Base-by-base conservation (phyloP, 1,139 yeast genomes). In the Lodderomyces metapsilosis region DNA sequence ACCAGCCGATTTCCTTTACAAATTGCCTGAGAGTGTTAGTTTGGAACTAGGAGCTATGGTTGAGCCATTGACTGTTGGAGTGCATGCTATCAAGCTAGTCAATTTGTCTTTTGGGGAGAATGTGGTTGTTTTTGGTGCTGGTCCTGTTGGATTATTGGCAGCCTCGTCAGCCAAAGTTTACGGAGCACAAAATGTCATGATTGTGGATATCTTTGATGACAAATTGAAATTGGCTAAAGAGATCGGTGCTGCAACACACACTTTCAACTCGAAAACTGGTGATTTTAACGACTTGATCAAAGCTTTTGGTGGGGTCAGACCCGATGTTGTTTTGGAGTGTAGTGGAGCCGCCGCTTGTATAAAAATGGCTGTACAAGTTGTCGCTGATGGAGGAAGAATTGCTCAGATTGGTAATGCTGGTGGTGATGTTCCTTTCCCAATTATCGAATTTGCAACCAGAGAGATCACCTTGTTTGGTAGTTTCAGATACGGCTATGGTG, bases 31-130 rank as follows among this genome's bases (percentile, higher is more conserved):
- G 28, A 74, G 78, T 52, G 87, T 88, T 24, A 71, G 86, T 4
- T 77, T 83, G 49, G 96, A 88, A 60, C 83, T 86, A 64, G 96
- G 96, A 47, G 96, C 96, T 1, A 64, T 88, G 59, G 86, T 85
- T 31, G 97, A 89, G 66, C 97, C 97, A 30, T 68, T 88, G 53
- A 74, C 88, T 21, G 96, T 89, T 36, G 96, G 88, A 31, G 88
- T 89, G 9, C 95, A 88, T 53, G 92, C 92, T 4, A 74, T 82
- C 46, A 84, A 82, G 59, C 72, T 80, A 44, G 87, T 85, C n/a
- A 74, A 73, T 24, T 69, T 86, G 43, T 72, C 66, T 35, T 80
- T 85, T 50, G 95, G 94, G 47, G 94, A 87, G 48, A 71, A 76
- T 10, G 87, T 84, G 20, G 82, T 82, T 32, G 85, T 89, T 4